A percentile compares a stretch with the other conserved stretches of the same genome.
These are phyloP conservation scores for Chlamydomonas sphaeroides DNA, from an alignment of 139 green algal species.

Conservation along the genomic window DNA sequence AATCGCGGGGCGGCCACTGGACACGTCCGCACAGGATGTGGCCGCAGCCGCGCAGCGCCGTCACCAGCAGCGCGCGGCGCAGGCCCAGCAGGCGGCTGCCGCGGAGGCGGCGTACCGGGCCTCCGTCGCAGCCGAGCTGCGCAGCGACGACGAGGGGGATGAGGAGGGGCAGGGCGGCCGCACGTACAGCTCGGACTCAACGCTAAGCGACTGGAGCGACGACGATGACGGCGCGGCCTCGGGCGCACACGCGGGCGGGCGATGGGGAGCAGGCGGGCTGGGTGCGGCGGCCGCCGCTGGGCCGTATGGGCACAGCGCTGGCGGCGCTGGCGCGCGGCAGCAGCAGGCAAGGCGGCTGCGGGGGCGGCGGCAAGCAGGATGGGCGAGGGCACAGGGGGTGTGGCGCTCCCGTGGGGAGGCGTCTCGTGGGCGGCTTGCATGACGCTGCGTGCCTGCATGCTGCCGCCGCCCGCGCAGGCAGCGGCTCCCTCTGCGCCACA, in stretches of 20 bases:
- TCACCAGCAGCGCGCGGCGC: neutral
- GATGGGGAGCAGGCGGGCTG: neutral
- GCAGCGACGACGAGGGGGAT: neutral
- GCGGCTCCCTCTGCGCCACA: too few species aligned
- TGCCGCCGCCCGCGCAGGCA: too few species aligned
- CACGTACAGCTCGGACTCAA: neutral
- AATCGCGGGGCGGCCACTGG: neutral
- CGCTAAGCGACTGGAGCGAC: constrained; percentile 22
- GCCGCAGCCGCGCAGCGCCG: neutral
- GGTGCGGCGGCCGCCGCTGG: neutral
- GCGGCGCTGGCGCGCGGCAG: neutral
- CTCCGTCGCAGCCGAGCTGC: neutral
- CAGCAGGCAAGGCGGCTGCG: neutral
- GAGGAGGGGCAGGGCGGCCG: neutral
- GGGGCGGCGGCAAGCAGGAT: neutral
- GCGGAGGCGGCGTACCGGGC: neutral
- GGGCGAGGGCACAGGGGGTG: neutral
- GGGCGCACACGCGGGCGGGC: too few species aligned
- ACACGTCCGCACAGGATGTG: neutral
- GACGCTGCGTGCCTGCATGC: too few species aligned
- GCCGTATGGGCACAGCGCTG: too few species aligned
- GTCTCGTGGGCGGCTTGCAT: too few species aligned
- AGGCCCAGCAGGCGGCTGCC: neutral
- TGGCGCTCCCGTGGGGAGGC: too few species aligned
- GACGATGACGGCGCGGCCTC: neutral